Base-by-base conservation (phyloP, 2,329 filamentous ascomycete species). In the Talaromyces sp. region DNA sequence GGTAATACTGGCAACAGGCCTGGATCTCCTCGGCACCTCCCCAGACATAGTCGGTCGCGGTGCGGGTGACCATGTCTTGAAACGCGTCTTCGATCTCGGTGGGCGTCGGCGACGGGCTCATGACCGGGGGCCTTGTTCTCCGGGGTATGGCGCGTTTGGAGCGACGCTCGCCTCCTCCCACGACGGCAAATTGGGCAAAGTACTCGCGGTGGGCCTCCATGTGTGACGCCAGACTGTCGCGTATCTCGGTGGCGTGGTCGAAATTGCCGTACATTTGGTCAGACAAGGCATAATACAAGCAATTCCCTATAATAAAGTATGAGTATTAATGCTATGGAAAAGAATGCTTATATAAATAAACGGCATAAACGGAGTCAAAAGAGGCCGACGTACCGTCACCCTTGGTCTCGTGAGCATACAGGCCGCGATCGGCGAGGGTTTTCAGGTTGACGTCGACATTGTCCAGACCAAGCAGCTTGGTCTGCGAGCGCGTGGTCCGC, bases 21-120 rank as follows among this genome's bases (percentile, higher is more conserved):
- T 81, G 80, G 51, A 90, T 82, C 73, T 89, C 86, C 75, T 87
- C 81, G 61, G 89, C 86, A 69, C 87, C 86, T 27, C 85, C 87
- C 74, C 83, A 89, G 43, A 83, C 83, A 56, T 84, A 84, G 31
- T 80, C 78, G 67, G 82, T 81, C 31, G 83, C 81, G 80, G 89
- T 88, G 59, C 79, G 77, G 63, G 79, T 74, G 13, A 89, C 77
- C 70, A 87, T 84, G 35, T 79, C 78, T 69, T 80, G 80, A 66
- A 87, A 81, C 67, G 86, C 81, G 67, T 82, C 80, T 68, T 85
- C 78, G 59, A 84, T 79, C 64, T 87, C 82, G 62, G 80, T 80
- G 58, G 78, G 73, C 24, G 83, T 81, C n/a, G 84, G 80, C 27
- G 74, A 73, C 10, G 59, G 51, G 11, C 17, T 61, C 27, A 27